phyloP scores from a whole-genome alignment of 2,329 filamentous ascomycete species.

The Fonsecaea erecta region DNA sequence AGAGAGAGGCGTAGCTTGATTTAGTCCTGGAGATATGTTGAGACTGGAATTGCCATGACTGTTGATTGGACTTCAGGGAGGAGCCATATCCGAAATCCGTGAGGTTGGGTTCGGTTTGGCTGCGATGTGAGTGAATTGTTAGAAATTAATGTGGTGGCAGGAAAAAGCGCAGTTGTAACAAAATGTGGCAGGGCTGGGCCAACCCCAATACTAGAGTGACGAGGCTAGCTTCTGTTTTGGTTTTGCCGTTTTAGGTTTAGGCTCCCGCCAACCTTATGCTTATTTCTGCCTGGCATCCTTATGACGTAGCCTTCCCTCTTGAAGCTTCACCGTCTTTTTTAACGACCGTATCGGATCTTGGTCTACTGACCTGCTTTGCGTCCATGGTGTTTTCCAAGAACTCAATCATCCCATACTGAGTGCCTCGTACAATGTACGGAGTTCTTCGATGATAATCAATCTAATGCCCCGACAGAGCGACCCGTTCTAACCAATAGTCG shows the following conservation, averaged over 20 bases:
- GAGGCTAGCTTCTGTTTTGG: constrained; percentile 8
- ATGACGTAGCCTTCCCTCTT: constrained; percentile 7
- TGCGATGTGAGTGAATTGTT: constrained; percentile 20
- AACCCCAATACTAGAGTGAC: background rate
- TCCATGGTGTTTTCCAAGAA: background rate
- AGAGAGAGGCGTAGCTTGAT: constrained; percentile 45
- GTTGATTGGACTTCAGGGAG: constrained; percentile 27
- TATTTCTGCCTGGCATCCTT: constrained; percentile 5
- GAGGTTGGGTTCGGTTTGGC: constrained; percentile 32
- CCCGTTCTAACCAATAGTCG: constrained; percentile 24
- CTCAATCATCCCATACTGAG: background rate
- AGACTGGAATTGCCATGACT: constrained; percentile 27
- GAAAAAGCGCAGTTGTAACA: constrained; percentile 16
- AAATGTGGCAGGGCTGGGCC: constrained; percentile 13
- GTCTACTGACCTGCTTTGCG: background rate
- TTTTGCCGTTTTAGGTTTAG: constrained; percentile 12
- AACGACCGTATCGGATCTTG: background rate
- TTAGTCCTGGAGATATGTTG: constrained; percentile 32
- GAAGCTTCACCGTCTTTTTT: background rate
- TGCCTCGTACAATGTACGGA: no score
- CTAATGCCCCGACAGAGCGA: background rate
- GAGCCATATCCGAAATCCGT: constrained; percentile 36
- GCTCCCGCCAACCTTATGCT: constrained; percentile 6
- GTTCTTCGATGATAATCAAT: constrained; percentile 1
- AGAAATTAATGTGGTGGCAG: constrained; percentile 26